phyloP scores from a whole-genome alignment of 1,139 yeast genomes.

The Lodderomyces beijingensis region DNA sequence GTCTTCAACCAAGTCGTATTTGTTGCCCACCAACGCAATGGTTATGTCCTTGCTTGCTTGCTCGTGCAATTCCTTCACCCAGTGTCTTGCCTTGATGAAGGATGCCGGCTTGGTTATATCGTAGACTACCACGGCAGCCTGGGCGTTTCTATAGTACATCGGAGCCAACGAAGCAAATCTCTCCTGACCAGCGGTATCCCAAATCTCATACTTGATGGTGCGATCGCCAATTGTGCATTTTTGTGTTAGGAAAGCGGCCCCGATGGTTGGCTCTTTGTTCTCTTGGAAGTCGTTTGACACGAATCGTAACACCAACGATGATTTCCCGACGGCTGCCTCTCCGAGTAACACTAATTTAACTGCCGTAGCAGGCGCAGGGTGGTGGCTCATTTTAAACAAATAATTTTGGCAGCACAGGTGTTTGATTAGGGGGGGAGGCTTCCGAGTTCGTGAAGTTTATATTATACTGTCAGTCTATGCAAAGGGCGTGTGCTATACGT shows the following conservation, averaged over 20 bases:
- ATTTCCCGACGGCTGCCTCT: slow-evolving; percentile 98
- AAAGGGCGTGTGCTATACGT: too few species aligned
- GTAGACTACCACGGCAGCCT: slow-evolving; percentile 93
- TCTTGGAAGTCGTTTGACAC: slow-evolving; percentile 96
- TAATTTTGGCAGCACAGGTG: too few species aligned
- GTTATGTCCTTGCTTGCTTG: slow-evolving; percentile 89
- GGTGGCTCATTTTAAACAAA: slow-evolving; percentile 10
- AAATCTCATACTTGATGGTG: slow-evolving; percentile 91
- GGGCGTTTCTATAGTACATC: slow-evolving; percentile 98
- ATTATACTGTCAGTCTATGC: too few species aligned
- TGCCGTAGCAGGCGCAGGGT: slow-evolving; percentile 25
- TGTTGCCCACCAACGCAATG: slow-evolving; percentile 92
- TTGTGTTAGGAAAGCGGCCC: slow-evolving; percentile 96
- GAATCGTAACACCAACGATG: slow-evolving; percentile 86
- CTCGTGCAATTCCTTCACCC: slow-evolving; percentile 96
- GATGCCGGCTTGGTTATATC: slow-evolving; percentile 97
- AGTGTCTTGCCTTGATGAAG: slow-evolving; percentile 95
- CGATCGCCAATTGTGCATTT: slow-evolving; percentile 87
- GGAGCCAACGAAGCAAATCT: slow-evolving; percentile 96
- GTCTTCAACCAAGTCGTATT: slow-evolving; percentile 61
- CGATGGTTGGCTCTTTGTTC: slow-evolving; percentile 94
- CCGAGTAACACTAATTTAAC: slow-evolving; percentile 89
- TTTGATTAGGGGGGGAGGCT: too few species aligned
- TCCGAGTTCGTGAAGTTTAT: too few species aligned
- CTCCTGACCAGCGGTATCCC: slow-evolving; percentile 99